Evolutionary conservation across 441 rosid species (phyloP), one percentile per base, ranked within the genome.

Genomic region (Croton laevigatus): DNA sequence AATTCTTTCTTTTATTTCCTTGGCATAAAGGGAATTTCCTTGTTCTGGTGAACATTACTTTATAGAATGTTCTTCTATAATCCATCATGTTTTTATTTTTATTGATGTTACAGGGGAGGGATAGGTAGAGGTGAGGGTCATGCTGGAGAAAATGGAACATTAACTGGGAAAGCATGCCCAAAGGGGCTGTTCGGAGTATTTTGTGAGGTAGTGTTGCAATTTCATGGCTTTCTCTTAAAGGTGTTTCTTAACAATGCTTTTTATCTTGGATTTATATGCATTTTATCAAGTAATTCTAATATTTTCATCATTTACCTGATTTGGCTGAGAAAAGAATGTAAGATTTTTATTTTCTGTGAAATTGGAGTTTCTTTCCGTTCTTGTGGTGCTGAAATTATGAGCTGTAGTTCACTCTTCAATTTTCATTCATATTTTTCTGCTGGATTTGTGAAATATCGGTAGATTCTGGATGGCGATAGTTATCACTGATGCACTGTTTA

Each of bases 121-220:
- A 63, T 67, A 57, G 97, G 96, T 36, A 79, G 80, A 79, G 85
- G 77, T 59, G 80, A 81, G 70, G 83, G 59, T 66, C 84, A 81
- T 65, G 74, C 71, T 77, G 98, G 99, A 69, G 89, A 81, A 85
- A 91, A 89, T 76, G 98, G 99, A 73, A 87, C 98, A 14, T 73
- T 88, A 74, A 85, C 89, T 17, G 98, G 99, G 65, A 91, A 86
- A 75, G 88, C 94, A 75, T 96, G 99, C 81, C 99, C 99, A 16
- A 85, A 81, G 71, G 99, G 99, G 75, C 88, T 93, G 66, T 90
- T 85, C 62, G 99, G 99, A 76, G 86, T 77, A 69, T 96, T 93
- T 84, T 96, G 99, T 66, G 71, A 84, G 98, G 99, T 96, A 75
- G 14, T 74, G 45, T 69, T 70, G 37, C 19, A 40, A 17, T 67